Conservation (phyloP, 768 basidiomycete genomes). For the Pulveroboletus sp. region DNA sequence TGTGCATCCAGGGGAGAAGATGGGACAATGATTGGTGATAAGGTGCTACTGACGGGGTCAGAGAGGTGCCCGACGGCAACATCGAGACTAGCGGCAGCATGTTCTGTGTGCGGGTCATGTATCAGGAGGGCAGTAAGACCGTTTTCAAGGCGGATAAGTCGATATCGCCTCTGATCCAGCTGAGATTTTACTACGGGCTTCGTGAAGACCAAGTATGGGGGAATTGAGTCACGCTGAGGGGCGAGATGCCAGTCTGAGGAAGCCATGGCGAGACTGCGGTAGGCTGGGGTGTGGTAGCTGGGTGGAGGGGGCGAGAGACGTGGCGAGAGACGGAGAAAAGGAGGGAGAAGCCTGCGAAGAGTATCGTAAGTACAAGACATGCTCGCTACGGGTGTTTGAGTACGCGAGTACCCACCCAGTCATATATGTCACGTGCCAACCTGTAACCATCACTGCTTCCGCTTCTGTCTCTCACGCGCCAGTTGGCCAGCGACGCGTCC, state of each 20-base stretch:
- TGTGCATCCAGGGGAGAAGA: background rate
- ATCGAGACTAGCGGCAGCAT: slow-evolving; percentile 90
- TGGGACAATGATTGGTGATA: background rate
- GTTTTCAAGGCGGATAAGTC: slow-evolving; percentile 80
- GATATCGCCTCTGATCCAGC: slow-evolving; percentile 77
- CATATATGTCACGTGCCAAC: slow-evolving; percentile 18
- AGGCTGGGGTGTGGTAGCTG: background rate
- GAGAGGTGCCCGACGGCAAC: slow-evolving; percentile 91
- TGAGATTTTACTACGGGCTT: slow-evolving; percentile 63
- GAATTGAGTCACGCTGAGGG: slow-evolving; percentile 22
- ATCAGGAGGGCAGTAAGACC: slow-evolving; percentile 84
- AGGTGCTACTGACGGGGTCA: slow-evolving; percentile 69
- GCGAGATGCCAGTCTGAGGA: slow-evolving; percentile 19
- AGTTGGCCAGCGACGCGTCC: slow-evolving; percentile 18
- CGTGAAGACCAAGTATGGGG: slow-evolving; percentile 51
- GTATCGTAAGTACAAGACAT: background rate
- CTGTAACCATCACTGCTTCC: background rate
- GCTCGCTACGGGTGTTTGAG: background rate
- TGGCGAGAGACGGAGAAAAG: slow-evolving; percentile 5
- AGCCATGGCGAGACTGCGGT: slow-evolving; percentile 21
- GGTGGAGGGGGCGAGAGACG: background rate
- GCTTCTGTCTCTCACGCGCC: slow-evolving; percentile 7
- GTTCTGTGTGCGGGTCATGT: slow-evolving; percentile 83
- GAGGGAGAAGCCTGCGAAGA: slow-evolving; percentile 7
- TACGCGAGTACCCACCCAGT: slow-evolving; percentile 22